Base-by-base conservation (phyloP, 2,329 filamentous ascomycete genomes). In the Aspergillus luchuensis region DNA sequence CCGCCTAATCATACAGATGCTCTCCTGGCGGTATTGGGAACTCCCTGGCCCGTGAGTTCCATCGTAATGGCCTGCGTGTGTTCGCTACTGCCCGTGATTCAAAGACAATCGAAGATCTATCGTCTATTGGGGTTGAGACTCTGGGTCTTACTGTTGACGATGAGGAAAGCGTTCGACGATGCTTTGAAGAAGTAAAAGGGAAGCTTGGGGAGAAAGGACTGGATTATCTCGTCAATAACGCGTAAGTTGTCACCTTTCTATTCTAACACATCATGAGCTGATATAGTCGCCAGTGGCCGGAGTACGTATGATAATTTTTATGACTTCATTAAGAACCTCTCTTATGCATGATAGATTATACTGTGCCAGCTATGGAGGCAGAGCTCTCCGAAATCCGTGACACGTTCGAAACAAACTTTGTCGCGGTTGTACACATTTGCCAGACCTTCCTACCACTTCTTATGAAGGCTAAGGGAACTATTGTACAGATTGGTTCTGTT, bases 221-320 rank as follows among this genome's bases (percentile, higher is more conserved):
- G n/a, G 80, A 86, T 66, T 81, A 82, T 64, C 75, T 87, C 11
- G 81, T 86, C 66, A 87, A 87, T 70, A 87, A 87, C 74, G 85
- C 85, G 58, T 78, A 60, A 71, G 74, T 72, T 25, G 21, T 36
- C 28, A 5, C 25, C 10, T 51, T 13, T 55, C 17, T 5, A 11
- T 30, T 8, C 25, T 56, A 47, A 57, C 21, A n/a, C n/a, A 4
- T 36, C n/a, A 52, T 51, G 47, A 10, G 41, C 53, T 67, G 39
- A 68, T 51, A 51, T 39, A 19, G 48, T 13, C 25, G 36, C 41
- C 25, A 71, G 73, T 23, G 73, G 72, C 23, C 70, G 71, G 55
- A 74, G 72, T 75, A 70, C 53, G 72, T 67, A 21, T 43, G 11
- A 36, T 36, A 15, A 33, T 13, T 5, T 5, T 36, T 5, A 15